A percentile compares a stretch with the other conserved stretches of the same genome.
Conservation (phyloP, 108 stramenopile species). For the Chaetoceros tenuissimus region DNA sequence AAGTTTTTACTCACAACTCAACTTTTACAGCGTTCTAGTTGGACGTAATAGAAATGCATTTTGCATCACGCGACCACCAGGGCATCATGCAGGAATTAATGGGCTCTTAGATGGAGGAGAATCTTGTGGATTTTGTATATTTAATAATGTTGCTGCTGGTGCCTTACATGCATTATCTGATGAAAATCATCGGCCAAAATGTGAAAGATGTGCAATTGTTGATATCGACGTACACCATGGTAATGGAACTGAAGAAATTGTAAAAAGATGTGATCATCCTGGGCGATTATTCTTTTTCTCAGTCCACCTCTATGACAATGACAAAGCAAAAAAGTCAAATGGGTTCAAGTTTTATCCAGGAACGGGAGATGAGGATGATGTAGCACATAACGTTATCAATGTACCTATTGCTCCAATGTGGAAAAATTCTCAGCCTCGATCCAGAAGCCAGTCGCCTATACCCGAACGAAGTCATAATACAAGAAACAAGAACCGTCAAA, state of each 20-base stretch:
- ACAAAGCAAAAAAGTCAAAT: conserved; percentile 36
- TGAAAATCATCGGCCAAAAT: conserved; percentile 49
- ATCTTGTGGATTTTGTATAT: conserved; percentile 97
- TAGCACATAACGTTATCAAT: conserved; percentile 91
- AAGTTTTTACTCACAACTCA: not conserved
- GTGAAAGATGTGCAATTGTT: conserved; percentile 90
- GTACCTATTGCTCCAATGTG: conserved; percentile 90
- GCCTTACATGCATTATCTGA: conserved; percentile 94
- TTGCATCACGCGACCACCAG: conserved; percentile 94
- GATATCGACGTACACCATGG: conserved; percentile 98
- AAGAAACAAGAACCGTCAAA: conserved; percentile 31
- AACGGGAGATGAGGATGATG: conserved; percentile 84
- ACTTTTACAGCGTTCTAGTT: conserved; percentile 45
- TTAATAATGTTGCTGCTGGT: conserved; percentile 95
- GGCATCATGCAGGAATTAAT: conserved; percentile 94
- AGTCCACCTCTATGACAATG: conserved; percentile 87
- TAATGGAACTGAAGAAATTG: conserved; percentile 97
- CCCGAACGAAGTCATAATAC: conserved; percentile 37
- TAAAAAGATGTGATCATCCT: conserved; percentile 78
- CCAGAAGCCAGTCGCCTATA: conserved; percentile 13
- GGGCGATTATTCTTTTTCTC: conserved; percentile 88
- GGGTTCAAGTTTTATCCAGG: conserved; percentile 94
- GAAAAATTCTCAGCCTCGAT: conserved; percentile 43
- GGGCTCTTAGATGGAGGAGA: conserved; percentile 87
- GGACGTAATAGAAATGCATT: conserved; percentile 90